A percentile compares a stretch with the other conserved stretches of the same genome.
Conservation (phyloP, 495 filamentous ascomycete species). For the Friedmanniomyces endolithicus region DNA sequence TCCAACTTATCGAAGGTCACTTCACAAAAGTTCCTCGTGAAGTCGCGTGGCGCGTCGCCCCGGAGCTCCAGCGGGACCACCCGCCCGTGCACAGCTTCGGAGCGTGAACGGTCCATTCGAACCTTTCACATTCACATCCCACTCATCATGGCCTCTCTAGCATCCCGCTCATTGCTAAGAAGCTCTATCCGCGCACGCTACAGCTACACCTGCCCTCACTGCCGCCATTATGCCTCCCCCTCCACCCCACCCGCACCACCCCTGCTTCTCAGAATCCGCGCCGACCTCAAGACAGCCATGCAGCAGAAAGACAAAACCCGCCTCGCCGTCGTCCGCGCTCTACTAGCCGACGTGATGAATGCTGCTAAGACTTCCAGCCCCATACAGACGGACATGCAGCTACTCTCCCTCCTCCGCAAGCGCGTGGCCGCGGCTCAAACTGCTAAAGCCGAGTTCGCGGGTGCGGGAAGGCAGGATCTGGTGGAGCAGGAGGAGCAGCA, state of each 20-base stretch:
- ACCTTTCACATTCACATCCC: background rate
- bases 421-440: constrained; percentile 37
- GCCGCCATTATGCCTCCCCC: constrained; percentile 20
- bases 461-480: constrained; percentile 42
- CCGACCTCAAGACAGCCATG: constrained; percentile 51
- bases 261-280: constrained; percentile 37
- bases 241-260: constrained; percentile 23
- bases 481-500: constrained; percentile 47
- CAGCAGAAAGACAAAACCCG: constrained; percentile 45
- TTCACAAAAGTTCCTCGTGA: too few species aligned
- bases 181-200: constrained; percentile 22
- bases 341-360: constrained; percentile 53
- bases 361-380: constrained; percentile 46
- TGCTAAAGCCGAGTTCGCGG: constrained; percentile 41
- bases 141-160: background rate
- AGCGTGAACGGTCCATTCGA: too few species aligned
- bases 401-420: constrained; percentile 48
- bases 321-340: constrained; percentile 44
- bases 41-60: background rate
- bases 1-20: too few species aligned
- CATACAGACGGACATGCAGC: constrained; percentile 45
- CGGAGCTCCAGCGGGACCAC: too few species aligned
- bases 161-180: constrained; percentile 30
- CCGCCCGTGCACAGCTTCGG: too few species aligned
- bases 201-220: constrained; percentile 13